These are phyloP conservation scores for Thermothelomyces thermophilus DNA, from an alignment of 2,329 filamentous ascomycete genomes.

Conservation along the genomic window DNA sequence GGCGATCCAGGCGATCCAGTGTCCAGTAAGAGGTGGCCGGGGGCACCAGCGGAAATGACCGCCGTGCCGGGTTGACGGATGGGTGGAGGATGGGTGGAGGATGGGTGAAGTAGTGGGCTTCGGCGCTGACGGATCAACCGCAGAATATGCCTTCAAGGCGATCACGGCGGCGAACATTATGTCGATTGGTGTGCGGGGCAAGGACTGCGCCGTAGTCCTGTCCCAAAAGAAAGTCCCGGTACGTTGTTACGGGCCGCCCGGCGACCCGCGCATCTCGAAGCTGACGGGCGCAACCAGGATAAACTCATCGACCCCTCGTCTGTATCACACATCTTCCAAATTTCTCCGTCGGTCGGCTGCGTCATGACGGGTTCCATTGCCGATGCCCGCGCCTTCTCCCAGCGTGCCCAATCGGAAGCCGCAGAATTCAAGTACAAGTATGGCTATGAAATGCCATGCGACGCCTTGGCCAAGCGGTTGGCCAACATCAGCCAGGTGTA, in stretches of 20 bases:
- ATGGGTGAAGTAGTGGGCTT: not conserved
- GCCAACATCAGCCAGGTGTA: constrained; percentile 99
- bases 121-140: constrained; percentile 23
- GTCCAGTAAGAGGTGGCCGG: not conserved
- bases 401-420: constrained; percentile 88
- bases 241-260: constrained; percentile 39
- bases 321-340: constrained; percentile 94
- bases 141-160: constrained; percentile 99
- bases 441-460: constrained; percentile 99
- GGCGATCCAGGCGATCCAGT: not conserved
- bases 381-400: constrained; percentile 88
- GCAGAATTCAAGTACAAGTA: constrained; percentile 98
- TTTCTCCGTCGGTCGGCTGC: constrained; percentile 92
- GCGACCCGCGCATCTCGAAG: constrained; percentile 17
- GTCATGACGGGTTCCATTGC: constrained; percentile 99
- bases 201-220: constrained; percentile 92
- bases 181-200: constrained; percentile 90
- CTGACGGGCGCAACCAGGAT: constrained; percentile 55
- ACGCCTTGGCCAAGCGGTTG: constrained; percentile 90
- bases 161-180: constrained; percentile 99
- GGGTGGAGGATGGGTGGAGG: not conserved
- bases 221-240: constrained; percentile 99
- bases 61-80: no score
- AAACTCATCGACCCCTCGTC: constrained; percentile 98
- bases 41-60: no score